phyloP scores from a whole-genome alignment of 2,329 filamentous ascomycete species.

The Ophiocordyceps polyrhachis-furcata region DNA sequence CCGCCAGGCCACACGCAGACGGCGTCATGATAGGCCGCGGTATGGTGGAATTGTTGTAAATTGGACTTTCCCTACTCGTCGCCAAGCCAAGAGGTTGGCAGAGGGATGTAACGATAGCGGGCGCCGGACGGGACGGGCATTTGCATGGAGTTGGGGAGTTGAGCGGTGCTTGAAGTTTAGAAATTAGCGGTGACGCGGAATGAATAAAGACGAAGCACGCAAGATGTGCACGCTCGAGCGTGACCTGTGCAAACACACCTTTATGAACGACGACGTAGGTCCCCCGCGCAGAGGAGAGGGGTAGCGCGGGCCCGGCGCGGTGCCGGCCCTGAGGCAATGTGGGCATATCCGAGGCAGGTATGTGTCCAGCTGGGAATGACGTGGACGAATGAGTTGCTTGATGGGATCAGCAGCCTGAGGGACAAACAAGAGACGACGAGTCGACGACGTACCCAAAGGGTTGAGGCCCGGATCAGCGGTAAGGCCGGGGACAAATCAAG shows the following conservation, averaged over 20 bases:
- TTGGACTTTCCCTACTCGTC: not conserved
- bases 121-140: conserved; percentile 8
- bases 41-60: not conserved
- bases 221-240: not conserved
- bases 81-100: not conserved
- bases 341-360: not conserved
- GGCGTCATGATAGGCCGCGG: conserved; percentile 6
- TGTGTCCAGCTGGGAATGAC: not conserved
- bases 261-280: not conserved
- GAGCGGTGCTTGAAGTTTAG: conserved; percentile 7
- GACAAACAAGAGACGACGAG: not conserved
- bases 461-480: not conserved
- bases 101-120: conserved; percentile 3
- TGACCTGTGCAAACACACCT: not conserved
- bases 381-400: not conserved
- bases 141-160: conserved; percentile 20
- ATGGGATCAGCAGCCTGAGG: not conserved
- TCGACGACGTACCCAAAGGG: not conserved
- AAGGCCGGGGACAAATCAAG: not conserved
- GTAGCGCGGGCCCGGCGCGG: not conserved
- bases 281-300: not conserved
- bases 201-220: not conserved
- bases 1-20: conserved; percentile 7
- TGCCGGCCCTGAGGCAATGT: too few species aligned
- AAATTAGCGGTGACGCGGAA: conserved; percentile 4